Evolutionary conservation across 1,139 yeast species (phyloP), one percentile per base, ranked within the genome.

Genomic region (Hemisphaericaspora xylanilytica): DNA sequence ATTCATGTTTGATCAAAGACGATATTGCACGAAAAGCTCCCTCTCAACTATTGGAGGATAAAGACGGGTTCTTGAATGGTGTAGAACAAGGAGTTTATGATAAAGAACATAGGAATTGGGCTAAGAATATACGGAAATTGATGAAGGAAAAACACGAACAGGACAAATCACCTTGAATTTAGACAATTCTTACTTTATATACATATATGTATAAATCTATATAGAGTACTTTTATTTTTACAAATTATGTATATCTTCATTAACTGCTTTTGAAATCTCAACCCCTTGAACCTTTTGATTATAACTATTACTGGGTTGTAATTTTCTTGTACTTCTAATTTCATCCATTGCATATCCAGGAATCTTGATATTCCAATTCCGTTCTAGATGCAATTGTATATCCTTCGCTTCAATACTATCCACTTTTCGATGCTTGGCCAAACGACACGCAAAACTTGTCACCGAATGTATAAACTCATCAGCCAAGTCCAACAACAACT

Each of bases 341-440:
- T 90, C 97, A 61, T 92, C 98, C 52, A 89, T 80, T n/a, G 95
- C 80, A 59, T 82, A 88, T 2, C 98, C 98, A 0, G 98, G 97
- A 21, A 92, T 79, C 50, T 95, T 78, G 43, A 92, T 89, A 61
- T 90, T 90, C 97, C 97, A 92, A 58, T 90, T 92, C 50, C 89
- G 80, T 55, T 92, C 98, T 52, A 92, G 69, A 59, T 92, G 97
- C 41, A 92, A 65, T 61, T 94, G 98, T 37, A 94, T 78, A 59
- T 92, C 99, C 52, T 81, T 81, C 13, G 87, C 89, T 51, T 92
- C 97, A 28, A 92, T 70, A 35, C 83, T 78, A 46, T 90, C 96
- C 6, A 88, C 80, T 58, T 87, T 88, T 49, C 99, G 76, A 55
- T 90, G 97, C 58, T 92, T 92, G n/a, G 99, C 98, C 50, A 92